A percentile compares a stretch with the other conserved stretches of the same genome.
phyloP scores from a whole-genome alignment of 2,329 filamentous ascomycete genomes.

The Onygena corvina region DNA sequence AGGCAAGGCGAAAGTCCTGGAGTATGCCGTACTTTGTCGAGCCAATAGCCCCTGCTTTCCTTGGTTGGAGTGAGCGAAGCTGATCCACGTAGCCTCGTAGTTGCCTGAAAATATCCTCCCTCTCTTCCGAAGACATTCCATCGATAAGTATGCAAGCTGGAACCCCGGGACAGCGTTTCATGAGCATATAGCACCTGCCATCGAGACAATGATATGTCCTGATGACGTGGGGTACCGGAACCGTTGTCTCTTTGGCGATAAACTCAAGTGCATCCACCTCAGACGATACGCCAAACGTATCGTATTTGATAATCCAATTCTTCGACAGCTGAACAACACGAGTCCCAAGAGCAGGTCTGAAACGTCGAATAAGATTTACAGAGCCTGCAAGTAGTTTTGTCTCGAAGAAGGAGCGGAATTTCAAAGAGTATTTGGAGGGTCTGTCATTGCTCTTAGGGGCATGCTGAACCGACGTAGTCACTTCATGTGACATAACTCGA shows the following conservation, averaged over 20 bases:
- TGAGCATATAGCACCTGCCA: slow-evolving; percentile 36
- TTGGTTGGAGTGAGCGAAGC: slow-evolving; percentile 13
- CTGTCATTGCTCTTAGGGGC: not conserved
- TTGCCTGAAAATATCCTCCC: slow-evolving; percentile 9
- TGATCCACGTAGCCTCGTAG: slow-evolving; percentile 13
- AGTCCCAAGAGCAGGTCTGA: not conserved
- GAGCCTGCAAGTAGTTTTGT: not conserved
- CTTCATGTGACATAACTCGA: too few species aligned
- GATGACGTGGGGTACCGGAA: slow-evolving; percentile 37
- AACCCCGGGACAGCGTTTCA: slow-evolving; percentile 30
- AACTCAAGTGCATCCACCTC: not conserved
- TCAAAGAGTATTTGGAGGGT: too few species aligned
- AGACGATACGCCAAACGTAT: not conserved
- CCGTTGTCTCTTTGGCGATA: slow-evolving; percentile 6
- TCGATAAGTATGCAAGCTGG: slow-evolving; percentile 15
- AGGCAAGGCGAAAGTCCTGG: slow-evolving; percentile 21
- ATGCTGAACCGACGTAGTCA: not conserved
- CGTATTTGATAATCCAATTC: not conserved
- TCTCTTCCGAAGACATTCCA: slow-evolving; percentile 13
- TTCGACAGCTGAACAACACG: not conserved
- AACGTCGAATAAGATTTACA: not conserved
- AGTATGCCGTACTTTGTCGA: slow-evolving; percentile 18
- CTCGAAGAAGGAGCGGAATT: not conserved
- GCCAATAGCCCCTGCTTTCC: slow-evolving; percentile 10
- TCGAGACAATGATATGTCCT: slow-evolving; percentile 31